A percentile compares a stretch with the other conserved stretches of the same genome.
These are phyloP conservation scores for Didymella lethalis DNA, from an alignment of 2,329 filamentous ascomycete genomes.

Conservation along the genomic window DNA sequence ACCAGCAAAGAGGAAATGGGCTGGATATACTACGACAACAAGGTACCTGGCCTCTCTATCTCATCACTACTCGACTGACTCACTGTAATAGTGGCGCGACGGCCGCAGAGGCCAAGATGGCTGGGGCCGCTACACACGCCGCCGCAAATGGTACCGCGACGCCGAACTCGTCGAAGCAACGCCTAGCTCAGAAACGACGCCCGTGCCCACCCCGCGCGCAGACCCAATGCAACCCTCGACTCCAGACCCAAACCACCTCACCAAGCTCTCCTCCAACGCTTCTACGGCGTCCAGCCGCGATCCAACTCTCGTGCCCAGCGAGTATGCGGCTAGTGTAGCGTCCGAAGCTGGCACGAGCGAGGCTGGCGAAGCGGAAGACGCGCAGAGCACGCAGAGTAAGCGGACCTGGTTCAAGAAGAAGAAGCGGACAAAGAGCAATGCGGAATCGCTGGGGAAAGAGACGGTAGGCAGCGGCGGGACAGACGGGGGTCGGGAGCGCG, in stretches of 20 bases:
- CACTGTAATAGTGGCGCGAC: constrained; percentile 75
- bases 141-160: constrained; percentile 95
- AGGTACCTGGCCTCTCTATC: constrained; percentile 62
- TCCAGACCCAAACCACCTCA: constrained; percentile 34
- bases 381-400: constrained; percentile 44
- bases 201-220: constrained; percentile 52
- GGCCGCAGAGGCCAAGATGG: constrained; percentile 85
- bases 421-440: constrained; percentile 35
- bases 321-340: constrained; percentile 36
- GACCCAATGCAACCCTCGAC: constrained; percentile 40
- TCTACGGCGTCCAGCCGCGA: constrained; percentile 37
- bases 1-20: constrained; percentile 64
- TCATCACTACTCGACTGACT: constrained; percentile 22
- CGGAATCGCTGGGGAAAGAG: constrained; percentile 42
- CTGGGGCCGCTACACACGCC: constrained; percentile 92
- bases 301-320: constrained; percentile 36
- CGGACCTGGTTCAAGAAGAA: constrained; percentile 51
- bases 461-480: constrained; percentile 42
- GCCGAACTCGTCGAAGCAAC: constrained; percentile 87
- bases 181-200: constrained; percentile 55
- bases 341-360: constrained; percentile 19
- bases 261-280: constrained; percentile 35
- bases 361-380: constrained; percentile 32
- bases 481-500: constrained; percentile 44
- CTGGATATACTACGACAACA: constrained; percentile 99